These are phyloP conservation scores for Blastobotrys indianensis DNA, from an alignment of 1,139 yeast species.

Conservation along the genomic window DNA sequence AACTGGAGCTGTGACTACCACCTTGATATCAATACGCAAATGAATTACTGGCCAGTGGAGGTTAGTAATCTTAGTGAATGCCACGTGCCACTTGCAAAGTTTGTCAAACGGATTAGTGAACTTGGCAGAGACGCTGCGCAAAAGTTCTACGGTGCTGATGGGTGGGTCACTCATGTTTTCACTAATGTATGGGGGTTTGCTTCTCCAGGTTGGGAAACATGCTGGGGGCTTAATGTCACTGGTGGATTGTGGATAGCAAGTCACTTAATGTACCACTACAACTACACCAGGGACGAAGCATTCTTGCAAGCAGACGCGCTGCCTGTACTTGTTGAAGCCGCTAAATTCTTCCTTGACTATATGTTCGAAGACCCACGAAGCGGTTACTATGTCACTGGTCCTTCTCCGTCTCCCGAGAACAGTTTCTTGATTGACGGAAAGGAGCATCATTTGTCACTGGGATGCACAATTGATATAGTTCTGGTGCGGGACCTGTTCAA, in stretches of 20 bases:
- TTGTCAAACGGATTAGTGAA: slow-evolving; percentile 4
- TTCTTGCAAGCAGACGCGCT: slow-evolving; percentile 8
- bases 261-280: slow-evolving; percentile 13
- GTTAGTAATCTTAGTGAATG: slow-evolving; percentile 9
- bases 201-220: slow-evolving; percentile 14
- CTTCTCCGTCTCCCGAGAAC: slow-evolving; percentile 14
- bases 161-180: slow-evolving; percentile 15
- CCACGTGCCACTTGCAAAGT: slow-evolving; percentile 8
- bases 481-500: slow-evolving; percentile 10
- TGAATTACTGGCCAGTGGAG: slow-evolving; percentile 13
- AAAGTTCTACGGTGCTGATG: slow-evolving; percentile 12
- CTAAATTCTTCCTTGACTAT: slow-evolving; percentile 10
- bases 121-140: slow-evolving; percentile 10
- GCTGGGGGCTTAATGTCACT: slow-evolving; percentile 14
- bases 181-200: slow-evolving; percentile 14
- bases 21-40: slow-evolving; percentile 13
- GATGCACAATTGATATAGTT: slow-evolving; percentile 11
- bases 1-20: slow-evolving; percentile 15
- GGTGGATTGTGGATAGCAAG: slow-evolving; percentile 14
- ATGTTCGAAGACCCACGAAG: slow-evolving; percentile 1
- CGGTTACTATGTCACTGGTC: slow-evolving; percentile 13
- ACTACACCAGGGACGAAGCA: slow-evolving; percentile 9
- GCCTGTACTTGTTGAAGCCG: slow-evolving; percentile 10
- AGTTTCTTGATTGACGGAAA: slow-evolving; percentile 6
- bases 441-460: slow-evolving; percentile 12